Conservation (phyloP, 2,329 filamentous ascomycete genomes). For the Ramularia collo-cygni region DNA sequence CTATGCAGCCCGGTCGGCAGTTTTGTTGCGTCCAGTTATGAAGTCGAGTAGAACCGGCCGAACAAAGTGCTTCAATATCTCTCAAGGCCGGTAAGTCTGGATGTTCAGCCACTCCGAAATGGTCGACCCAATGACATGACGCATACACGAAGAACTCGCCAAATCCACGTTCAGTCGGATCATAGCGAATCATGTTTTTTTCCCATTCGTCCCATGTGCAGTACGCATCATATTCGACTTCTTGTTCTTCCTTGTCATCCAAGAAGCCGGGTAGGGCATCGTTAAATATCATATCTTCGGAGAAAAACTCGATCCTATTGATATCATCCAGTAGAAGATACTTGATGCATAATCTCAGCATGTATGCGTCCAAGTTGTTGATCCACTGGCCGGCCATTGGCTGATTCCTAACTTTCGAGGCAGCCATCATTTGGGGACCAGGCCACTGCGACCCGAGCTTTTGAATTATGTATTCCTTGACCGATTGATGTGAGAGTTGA, state of each 20-base stretch:
- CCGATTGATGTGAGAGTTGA: background rate
- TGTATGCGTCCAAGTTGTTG: background rate
- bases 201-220: slow-evolving; percentile 30
- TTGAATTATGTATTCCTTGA: background rate
- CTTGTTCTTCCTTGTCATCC: slow-evolving; percentile 20
- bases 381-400: too few species aligned
- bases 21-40: background rate
- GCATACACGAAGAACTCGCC: slow-evolving; percentile 32
- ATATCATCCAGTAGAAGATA: slow-evolving; percentile 29
- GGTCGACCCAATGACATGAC: slow-evolving; percentile 32
- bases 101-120: slow-evolving; percentile 27
- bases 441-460: background rate
- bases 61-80: background rate
- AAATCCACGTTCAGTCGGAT: slow-evolving; percentile 23
- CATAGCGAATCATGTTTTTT: slow-evolving; percentile 25
- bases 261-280: slow-evolving; percentile 23
- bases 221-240: slow-evolving; percentile 16
- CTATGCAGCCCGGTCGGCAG: background rate
- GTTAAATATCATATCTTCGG: slow-evolving; percentile 23
- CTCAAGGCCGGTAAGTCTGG: slow-evolving; percentile 2
- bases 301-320: slow-evolving; percentile 23
- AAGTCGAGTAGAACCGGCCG: background rate
- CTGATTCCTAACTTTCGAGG: too few species aligned
- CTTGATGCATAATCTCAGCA: slow-evolving; percentile 6
- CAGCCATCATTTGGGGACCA: too few species aligned